Evolutionary conservation across 2,329 filamentous ascomycete species (phyloP).

Genomic region (Fusarium irregulare): DNA sequence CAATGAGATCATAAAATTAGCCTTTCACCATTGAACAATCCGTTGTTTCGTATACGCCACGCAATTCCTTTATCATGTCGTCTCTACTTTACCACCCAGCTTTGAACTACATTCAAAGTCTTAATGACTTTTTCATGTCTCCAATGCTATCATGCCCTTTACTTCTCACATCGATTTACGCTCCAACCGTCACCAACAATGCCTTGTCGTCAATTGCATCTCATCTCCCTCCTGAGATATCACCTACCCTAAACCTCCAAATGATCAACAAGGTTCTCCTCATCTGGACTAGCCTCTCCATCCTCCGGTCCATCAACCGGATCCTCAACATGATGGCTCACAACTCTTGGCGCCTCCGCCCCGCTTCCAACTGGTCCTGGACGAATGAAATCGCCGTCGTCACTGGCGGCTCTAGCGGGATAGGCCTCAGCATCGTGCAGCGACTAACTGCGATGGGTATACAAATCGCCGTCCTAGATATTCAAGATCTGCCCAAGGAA

Average conservation of each 20-base stretch:
- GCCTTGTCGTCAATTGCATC: conserved; percentile 10
- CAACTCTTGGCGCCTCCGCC: conserved; percentile 46
- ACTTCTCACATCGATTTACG: conserved; percentile 26
- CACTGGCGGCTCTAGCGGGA: conserved; percentile 58
- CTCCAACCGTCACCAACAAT: conserved; percentile 28
- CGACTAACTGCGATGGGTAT: conserved; percentile 56
- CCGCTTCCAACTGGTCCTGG: conserved; percentile 51
- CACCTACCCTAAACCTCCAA: conserved; percentile 15
- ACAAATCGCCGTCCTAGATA: conserved; percentile 76
- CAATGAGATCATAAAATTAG: not conserved
- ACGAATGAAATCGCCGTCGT: conserved; percentile 56
- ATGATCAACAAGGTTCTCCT: conserved; percentile 18
- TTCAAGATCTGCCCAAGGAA: conserved; percentile 52
- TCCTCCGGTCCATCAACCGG: conserved; percentile 42
- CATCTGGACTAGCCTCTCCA: conserved; percentile 41
- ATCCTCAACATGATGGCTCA: conserved; percentile 44
- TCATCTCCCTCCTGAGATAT: conserved; percentile 12
- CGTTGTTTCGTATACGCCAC: not conserved
- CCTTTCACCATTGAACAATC: not conserved
- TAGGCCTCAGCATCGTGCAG: conserved; percentile 53
- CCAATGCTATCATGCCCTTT: conserved; percentile 37
- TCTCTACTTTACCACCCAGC: conserved; percentile 40
- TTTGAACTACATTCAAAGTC: conserved; percentile 7
- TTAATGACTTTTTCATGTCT: conserved; percentile 23
- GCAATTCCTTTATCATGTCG: conserved; percentile 20